These are phyloP conservation scores for Boletus bicolor DNA, from an alignment of 768 basidiomycete genomes.

Conservation along the genomic window DNA sequence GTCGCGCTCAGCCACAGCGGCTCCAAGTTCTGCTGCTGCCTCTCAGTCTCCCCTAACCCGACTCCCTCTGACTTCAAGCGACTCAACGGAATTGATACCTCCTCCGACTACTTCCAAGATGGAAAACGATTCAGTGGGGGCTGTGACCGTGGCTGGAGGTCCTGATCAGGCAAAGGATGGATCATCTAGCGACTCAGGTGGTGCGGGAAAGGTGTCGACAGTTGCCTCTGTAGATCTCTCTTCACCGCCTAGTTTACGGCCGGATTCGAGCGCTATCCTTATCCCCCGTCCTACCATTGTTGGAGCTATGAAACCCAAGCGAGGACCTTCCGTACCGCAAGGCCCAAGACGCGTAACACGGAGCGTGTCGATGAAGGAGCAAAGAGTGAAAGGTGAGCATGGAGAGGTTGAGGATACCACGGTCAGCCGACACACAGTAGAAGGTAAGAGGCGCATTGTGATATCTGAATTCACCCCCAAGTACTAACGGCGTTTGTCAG, in stretches of 20 bases:
- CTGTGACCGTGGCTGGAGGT: neutral
- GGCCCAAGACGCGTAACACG: slow-evolving; percentile 26
- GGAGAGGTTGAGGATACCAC: neutral
- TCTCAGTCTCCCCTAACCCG: slow-evolving; percentile 4
- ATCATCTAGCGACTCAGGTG: neutral
- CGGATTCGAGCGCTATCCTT: neutral
- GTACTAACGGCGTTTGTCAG: slow-evolving; percentile 6
- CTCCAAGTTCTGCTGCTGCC: neutral
- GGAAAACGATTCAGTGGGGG: neutral
- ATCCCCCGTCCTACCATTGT: neutral
- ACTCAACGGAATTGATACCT: slow-evolving; percentile 1
- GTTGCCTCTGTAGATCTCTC: neutral
- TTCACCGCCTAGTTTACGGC: neutral
- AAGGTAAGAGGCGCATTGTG: slow-evolving; percentile 1
- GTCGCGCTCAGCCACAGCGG: neutral
- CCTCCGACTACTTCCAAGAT: neutral
- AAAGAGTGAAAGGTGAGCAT: slow-evolving; percentile 3
- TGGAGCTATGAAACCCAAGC: slow-evolving; percentile 17
- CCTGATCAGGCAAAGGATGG: neutral
- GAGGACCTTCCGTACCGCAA: slow-evolving; percentile 8
- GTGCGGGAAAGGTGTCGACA: neutral
- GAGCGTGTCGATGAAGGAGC: slow-evolving; percentile 28
- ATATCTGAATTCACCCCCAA: neutral
- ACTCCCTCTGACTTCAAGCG: neutral
- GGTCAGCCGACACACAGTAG: neutral